These are phyloP conservation scores for Didymella arachidicola DNA, from an alignment of 2,329 filamentous ascomycete genomes.

Conservation along the genomic window DNA sequence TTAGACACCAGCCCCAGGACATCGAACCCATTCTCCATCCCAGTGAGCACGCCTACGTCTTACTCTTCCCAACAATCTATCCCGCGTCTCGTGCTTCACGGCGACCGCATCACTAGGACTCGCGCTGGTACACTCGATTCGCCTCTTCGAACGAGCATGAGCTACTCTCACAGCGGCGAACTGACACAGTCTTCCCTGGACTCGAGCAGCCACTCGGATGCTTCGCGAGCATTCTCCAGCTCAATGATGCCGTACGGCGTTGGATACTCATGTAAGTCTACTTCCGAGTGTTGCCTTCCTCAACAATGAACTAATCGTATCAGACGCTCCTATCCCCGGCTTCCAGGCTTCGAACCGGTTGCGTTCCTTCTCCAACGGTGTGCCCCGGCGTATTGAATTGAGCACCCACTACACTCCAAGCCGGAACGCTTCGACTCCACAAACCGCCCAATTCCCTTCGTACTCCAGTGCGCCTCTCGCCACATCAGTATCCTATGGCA, in stretches of 20 bases:
- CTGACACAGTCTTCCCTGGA: conserved; percentile 37
- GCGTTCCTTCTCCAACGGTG: conserved; percentile 51
- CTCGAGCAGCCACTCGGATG: conserved; percentile 35
- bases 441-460: conserved; percentile 52
- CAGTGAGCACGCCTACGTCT: conserved; percentile 41
- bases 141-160: conserved; percentile 57
- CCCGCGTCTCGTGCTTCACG: conserved; percentile 54
- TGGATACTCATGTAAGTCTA: conserved; percentile 48
- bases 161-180: conserved; percentile 47
- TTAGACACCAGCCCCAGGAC: conserved; percentile 49
- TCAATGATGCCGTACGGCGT: conserved; percentile 52
- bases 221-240: conserved; percentile 39
- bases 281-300: background rate
- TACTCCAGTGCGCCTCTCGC: conserved; percentile 52
- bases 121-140: conserved; percentile 55
- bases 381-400: conserved; percentile 52
- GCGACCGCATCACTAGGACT: conserved; percentile 52
- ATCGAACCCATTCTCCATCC: conserved; percentile 52
- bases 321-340: conserved; percentile 51
- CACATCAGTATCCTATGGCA: conserved; percentile 46
- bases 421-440: conserved; percentile 47
- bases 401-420: conserved; percentile 51
- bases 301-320: conserved; percentile 24
- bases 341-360: conserved; percentile 51
- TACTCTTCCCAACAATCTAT: conserved; percentile 52